Percentiles rank a stretch among this genome's conserved stretches.
These are phyloP conservation scores for Rhexocercosporidium sp. DNA, from an alignment of 2,329 filamentous ascomycete species.

Conservation along the genomic window DNA sequence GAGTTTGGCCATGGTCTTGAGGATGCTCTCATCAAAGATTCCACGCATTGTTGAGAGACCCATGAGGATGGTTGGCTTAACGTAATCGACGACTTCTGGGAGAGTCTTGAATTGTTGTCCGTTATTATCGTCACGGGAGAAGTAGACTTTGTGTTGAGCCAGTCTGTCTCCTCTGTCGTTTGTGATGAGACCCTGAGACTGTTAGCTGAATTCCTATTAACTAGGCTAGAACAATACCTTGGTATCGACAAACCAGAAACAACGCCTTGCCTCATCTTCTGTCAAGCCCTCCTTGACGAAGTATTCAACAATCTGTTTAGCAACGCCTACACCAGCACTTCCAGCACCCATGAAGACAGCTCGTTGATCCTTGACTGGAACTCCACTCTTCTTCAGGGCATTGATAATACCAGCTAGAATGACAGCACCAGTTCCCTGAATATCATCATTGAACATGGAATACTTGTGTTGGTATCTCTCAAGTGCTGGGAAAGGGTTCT, in stretches of 20 bases:
- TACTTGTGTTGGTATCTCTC: slow-evolving; percentile 75
- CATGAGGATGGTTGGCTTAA: slow-evolving; percentile 81
- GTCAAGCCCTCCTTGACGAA: slow-evolving; percentile 70
- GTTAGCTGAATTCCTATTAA: slow-evolving; percentile 11
- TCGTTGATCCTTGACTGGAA: slow-evolving; percentile 69
- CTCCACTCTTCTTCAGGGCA: slow-evolving; percentile 69
- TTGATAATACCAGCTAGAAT: slow-evolving; percentile 82
- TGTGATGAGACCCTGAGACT: slow-evolving; percentile 67
- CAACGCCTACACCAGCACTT: slow-evolving; percentile 83
- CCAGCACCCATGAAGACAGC: slow-evolving; percentile 82
- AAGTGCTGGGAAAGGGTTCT: slow-evolving; percentile 60
- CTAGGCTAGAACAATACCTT: slow-evolving; percentile 31
- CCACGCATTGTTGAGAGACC: slow-evolving; percentile 81
- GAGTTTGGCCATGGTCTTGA: slow-evolving; percentile 76
- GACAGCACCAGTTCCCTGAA: slow-evolving; percentile 87
- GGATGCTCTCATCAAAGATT: slow-evolving; percentile 74
- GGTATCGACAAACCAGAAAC: slow-evolving; percentile 78
- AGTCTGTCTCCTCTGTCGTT: slow-evolving; percentile 73
- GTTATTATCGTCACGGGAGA: slow-evolving; percentile 44
- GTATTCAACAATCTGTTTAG: slow-evolving; percentile 79
- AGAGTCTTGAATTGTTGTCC: slow-evolving; percentile 59
- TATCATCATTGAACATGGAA: slow-evolving; percentile 91
- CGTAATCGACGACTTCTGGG: slow-evolving; percentile 68
- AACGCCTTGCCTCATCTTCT: slow-evolving; percentile 71
- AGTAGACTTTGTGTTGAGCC: slow-evolving; percentile 62